phyloP scores from a whole-genome alignment of 148 eudicot genomes.

The Rhododendron mucronatum region DNA sequence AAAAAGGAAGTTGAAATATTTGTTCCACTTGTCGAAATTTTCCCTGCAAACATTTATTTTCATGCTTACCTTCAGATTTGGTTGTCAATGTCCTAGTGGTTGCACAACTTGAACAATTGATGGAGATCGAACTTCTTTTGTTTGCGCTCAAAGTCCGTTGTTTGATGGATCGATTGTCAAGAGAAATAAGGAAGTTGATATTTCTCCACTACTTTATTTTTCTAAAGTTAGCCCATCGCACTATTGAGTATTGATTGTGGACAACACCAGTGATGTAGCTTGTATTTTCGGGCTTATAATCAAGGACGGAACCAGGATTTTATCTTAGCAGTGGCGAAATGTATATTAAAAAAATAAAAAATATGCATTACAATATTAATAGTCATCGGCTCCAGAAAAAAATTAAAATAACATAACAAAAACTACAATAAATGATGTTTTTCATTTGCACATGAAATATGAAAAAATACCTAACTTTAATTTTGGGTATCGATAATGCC shows the following conservation, averaged over 20 bases:
- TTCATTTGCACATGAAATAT: too few relatives aligned
- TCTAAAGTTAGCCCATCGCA: background rate
- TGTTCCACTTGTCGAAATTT: background rate
- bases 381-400: too few relatives aligned
- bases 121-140: background rate
- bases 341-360: too few relatives aligned
- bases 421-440: too few relatives aligned
- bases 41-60: background rate
- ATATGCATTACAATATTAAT: too few relatives aligned
- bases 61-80: background rate
- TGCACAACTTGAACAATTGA: background rate
- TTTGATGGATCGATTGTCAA: slow-evolving; percentile 6
- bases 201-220: background rate
- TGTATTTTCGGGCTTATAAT: slow-evolving; percentile 13
- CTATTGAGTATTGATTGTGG: background rate
- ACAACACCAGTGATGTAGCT: background rate
- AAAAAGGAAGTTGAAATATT: background rate
- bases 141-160: background rate
- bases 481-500: too few relatives aligned
- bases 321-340: too few relatives aligned
- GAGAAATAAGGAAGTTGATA: background rate
- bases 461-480: too few relatives aligned
- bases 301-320: too few relatives aligned
- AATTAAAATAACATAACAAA: too few relatives aligned
- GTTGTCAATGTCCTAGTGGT: background rate